Conservation (phyloP, 768 basidiomycete genomes). For the Tricholoma bakamatsutake region DNA sequence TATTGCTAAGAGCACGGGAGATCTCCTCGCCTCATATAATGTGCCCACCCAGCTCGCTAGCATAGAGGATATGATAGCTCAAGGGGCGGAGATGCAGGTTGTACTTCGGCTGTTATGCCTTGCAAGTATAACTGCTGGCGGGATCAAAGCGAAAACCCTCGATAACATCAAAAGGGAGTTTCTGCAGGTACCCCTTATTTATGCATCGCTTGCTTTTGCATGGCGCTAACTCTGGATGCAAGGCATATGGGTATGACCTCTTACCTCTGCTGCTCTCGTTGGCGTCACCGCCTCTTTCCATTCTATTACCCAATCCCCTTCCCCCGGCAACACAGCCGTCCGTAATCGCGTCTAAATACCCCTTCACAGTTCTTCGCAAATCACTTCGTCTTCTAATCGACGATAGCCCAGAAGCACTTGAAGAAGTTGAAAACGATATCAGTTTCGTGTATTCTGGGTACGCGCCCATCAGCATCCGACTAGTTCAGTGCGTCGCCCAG, state of each 20-base stretch:
- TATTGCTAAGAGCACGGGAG: constrained; percentile 33
- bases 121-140: constrained; percentile 76
- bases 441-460: constrained; percentile 96
- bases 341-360: constrained; percentile 49
- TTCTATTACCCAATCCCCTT: constrained; percentile 63
- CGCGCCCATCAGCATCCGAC: constrained; percentile 86
- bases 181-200: constrained; percentile 50
- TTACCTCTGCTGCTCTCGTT: constrained; percentile 64
- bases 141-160: constrained; percentile 80
- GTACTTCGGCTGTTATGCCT: constrained; percentile 82
- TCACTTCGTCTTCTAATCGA: constrained; percentile 90
- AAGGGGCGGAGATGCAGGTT: constrained; percentile 75
- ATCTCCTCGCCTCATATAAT: constrained; percentile 93
- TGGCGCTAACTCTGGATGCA: constrained; percentile 11
- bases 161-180: constrained; percentile 91
- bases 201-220: not conserved
- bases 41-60: constrained; percentile 70
- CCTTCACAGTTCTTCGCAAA: constrained; percentile 72
- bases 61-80: constrained; percentile 88
- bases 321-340: constrained; percentile 42
- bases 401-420: constrained; percentile 67
- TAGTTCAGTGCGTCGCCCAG: constrained; percentile 91
- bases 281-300: constrained; percentile 58
- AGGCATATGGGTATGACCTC: constrained; percentile 74
- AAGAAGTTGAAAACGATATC: constrained; percentile 89